phyloP scores from a whole-genome alignment of 2,329 filamentous ascomycete genomes.

The Onygenales sp. region DNA sequence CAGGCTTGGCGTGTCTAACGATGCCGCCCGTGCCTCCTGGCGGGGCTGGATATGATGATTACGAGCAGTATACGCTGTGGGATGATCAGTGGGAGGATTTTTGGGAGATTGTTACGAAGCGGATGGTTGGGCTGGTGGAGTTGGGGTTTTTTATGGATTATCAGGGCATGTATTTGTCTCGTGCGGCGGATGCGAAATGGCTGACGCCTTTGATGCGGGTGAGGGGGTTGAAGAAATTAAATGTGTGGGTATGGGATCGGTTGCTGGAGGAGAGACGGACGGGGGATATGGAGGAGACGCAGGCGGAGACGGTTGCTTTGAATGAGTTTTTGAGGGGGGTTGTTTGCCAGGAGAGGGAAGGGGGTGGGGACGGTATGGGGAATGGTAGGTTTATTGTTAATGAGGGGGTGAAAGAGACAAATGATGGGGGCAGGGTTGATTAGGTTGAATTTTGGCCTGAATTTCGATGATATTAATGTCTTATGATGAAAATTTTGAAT shows the following conservation, averaged over 20 bases:
- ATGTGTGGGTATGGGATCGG: constrained; percentile 5
- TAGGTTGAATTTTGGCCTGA: too few species aligned
- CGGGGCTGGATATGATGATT: constrained; percentile 1
- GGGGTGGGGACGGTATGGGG: background rate
- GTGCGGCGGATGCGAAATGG: constrained; percentile 5
- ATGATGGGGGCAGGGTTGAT: too few species aligned
- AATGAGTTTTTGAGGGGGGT: constrained; percentile 2
- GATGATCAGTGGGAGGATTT: constrained; percentile 5
- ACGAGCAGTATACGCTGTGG: constrained; percentile 7
- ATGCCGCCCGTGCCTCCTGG: constrained; percentile 2
- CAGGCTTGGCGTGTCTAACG: constrained; percentile 4
- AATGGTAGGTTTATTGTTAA: background rate
- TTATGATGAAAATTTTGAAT: too few species aligned
- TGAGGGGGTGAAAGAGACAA: too few species aligned
- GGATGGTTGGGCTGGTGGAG: constrained; percentile 4
- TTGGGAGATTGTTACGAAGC: constrained; percentile 4
- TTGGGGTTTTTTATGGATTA: constrained; percentile 9
- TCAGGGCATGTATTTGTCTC: constrained; percentile 6
- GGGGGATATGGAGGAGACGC: background rate
- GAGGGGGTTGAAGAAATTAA: constrained; percentile 3
- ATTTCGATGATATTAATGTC: too few species aligned
- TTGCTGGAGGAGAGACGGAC: background rate
- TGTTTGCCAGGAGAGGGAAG: background rate
- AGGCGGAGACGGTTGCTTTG: constrained; percentile 2
- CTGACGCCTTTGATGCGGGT: constrained; percentile 3